Evolutionary conservation across 1,139 yeast species (phyloP).

Genomic region (Pichia sp.): DNA sequence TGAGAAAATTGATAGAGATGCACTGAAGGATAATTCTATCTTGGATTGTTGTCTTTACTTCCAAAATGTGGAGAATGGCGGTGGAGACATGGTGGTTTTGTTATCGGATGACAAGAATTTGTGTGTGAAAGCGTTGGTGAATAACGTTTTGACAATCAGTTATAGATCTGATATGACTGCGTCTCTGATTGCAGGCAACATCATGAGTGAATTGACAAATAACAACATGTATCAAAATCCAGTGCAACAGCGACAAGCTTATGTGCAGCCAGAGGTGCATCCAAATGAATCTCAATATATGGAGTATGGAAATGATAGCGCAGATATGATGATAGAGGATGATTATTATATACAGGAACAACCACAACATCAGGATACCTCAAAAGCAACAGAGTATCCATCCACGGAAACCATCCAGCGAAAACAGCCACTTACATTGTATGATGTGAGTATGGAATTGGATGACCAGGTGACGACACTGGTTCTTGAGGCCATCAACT

Average conservation of each 20-base stretch:
- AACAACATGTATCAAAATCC: too few species aligned
- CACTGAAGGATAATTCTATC: conserved; percentile 71
- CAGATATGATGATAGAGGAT: too few species aligned
- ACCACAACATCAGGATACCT: background rate
- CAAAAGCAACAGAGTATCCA: too few species aligned
- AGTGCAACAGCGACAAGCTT: too few species aligned
- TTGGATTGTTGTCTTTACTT: conserved; percentile 77
- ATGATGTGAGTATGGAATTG: conserved; percentile 16
- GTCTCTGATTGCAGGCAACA: conserved; percentile 43
- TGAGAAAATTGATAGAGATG: conserved; percentile 40
- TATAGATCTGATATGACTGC: conserved; percentile 56
- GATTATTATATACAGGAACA: too few species aligned
- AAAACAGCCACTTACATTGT: background rate
- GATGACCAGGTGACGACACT: conserved; percentile 38
- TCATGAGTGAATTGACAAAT: conserved; percentile 40
- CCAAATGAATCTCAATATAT: background rate
- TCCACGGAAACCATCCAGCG: too few species aligned
- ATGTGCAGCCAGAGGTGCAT: too few species aligned
- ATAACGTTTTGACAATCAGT: conserved; percentile 63
- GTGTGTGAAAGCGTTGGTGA: conserved; percentile 67
- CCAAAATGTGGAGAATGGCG: conserved; percentile 26
- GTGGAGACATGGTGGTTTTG: conserved; percentile 47
- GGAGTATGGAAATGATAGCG: too few species aligned
- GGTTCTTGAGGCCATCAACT: conserved; percentile 41
- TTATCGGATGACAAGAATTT: conserved; percentile 80